Percentiles rank a stretch among this genome's conserved stretches.
phyloP scores from a whole-genome alignment of 495 filamentous ascomycete genomes.

The Emericellopsis terricola region DNA sequence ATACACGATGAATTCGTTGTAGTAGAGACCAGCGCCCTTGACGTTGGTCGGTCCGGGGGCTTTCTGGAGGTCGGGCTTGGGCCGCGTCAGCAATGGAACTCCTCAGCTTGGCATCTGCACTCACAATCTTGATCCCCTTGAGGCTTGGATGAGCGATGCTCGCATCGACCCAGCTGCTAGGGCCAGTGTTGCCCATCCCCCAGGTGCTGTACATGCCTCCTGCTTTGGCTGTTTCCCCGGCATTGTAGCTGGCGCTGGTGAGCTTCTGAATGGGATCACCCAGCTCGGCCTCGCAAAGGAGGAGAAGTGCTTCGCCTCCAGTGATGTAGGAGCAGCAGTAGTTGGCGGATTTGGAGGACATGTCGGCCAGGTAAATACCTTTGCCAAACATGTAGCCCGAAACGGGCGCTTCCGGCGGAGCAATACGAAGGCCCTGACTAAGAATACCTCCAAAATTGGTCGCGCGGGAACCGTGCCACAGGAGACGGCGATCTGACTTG shows the following conservation, averaged over 20 bases:
- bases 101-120: slow-evolving; percentile 6
- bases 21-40: slow-evolving; percentile 19
- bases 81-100: no score
- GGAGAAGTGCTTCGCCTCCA: slow-evolving; percentile 31
- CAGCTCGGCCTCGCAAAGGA: slow-evolving; percentile 69
- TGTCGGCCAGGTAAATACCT: slow-evolving; percentile 82
- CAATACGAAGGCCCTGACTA: slow-evolving; percentile 70
- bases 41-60: slow-evolving; percentile 19
- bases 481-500: slow-evolving; percentile 40
- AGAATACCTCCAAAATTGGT: slow-evolving; percentile 77
- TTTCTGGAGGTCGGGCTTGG: slow-evolving; percentile 29
- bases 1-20: slow-evolving; percentile 69
- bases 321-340: slow-evolving; percentile 43
- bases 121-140: slow-evolving; percentile 45
- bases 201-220: slow-evolving; percentile 43
- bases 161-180: slow-evolving; percentile 61
- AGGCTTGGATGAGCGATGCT: slow-evolving; percentile 39
- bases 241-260: slow-evolving; percentile 30
- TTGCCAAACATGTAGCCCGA: slow-evolving; percentile 71
- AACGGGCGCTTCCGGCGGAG: slow-evolving; percentile 65
- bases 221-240: slow-evolving; percentile 41
- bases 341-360: slow-evolving; percentile 51
- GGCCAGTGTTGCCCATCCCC: slow-evolving; percentile 43
- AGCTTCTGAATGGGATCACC: slow-evolving; percentile 51
- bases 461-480: slow-evolving; percentile 70